Base-by-base conservation (phyloP, 2,329 filamentous ascomycete genomes). In the Penicillium griseofulvum region DNA sequence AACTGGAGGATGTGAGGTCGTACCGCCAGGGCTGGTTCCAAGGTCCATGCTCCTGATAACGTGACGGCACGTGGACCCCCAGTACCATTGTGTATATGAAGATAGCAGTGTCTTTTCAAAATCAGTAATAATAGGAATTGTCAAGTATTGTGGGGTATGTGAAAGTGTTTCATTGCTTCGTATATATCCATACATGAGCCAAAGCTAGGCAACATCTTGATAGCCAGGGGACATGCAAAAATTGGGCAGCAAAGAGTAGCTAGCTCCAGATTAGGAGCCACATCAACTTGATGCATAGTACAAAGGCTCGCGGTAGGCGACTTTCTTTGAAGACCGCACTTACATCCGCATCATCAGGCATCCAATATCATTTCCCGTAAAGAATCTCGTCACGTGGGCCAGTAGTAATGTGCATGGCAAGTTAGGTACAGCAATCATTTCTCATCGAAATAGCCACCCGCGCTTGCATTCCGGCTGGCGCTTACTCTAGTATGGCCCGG, bases 401-500 rank as follows among this genome's bases (percentile, higher is more conserved):
- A 41, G 33, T 11, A 39, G 36, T 19, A 36, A 38, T 28, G n/a
- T 24, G 39, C 39, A 39, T 19, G 11, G 19, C 29, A 17, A 56
- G 54, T 52, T 43, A 56, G 54, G 51, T 43, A 43, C 52, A 58
- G 57, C 56, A 60, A 59, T 62, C 63, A 66, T 49, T 57, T 60
- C 51, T 73, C 71, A 24, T 71, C 67, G 54, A 77, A 78, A 62
- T 76, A 78, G 37, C 66, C 60, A 19, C 52, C 64, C n/a, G 65
- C 59, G 52, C 66, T 68, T 2, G 67, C 65, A 51, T 66, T 71
- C 53, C 75, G 73, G 41, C 69, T 67, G 48, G 75, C 71, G 41
- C 74, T 73, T 11, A 72, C 63, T 48, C 77, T 71, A 5, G 74
- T 68, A 52, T 80, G 74, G 45, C 79, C 76, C 64, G 80, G 74